Evolutionary conservation across 1,284 basidiomycete species (phyloP).

Genomic region (Phlebopus sp.): DNA sequence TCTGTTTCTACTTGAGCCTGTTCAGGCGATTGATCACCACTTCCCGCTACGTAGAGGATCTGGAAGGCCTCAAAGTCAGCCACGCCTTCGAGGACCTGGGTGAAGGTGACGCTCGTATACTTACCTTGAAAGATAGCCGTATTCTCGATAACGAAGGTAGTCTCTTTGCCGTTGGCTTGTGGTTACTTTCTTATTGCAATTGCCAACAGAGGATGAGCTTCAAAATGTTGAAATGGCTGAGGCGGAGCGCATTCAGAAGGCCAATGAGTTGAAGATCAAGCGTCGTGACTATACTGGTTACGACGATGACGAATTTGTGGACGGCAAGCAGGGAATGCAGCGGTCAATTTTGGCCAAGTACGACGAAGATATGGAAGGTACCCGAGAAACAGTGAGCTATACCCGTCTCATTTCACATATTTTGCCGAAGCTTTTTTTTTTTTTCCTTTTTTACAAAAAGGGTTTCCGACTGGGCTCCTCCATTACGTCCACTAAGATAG

Average conservation of each 20-base stretch:
- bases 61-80: conserved; percentile 91
- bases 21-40: conserved; percentile 5
- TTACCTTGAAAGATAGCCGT: conserved; percentile 93
- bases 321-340: conserved; percentile 74
- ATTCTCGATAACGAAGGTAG: conserved; percentile 91
- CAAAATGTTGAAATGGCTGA: conserved; percentile 94
- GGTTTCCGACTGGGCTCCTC: conserved; percentile 78
- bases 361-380: conserved; percentile 81
- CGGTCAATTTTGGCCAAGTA: conserved; percentile 91
- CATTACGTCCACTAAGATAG: conserved; percentile 37
- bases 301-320: conserved; percentile 91
- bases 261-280: conserved; percentile 85
- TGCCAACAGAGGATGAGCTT: conserved; percentile 84
- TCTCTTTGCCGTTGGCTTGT: conserved; percentile 12
- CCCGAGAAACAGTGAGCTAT: conserved; percentile 57
- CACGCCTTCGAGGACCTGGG: conserved; percentile 91
- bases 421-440: conserved; percentile 10
- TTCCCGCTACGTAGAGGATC: conserved; percentile 57
- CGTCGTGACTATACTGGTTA: conserved; percentile 91
- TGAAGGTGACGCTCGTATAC: conserved; percentile 91
- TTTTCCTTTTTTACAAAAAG: too few relatives aligned
- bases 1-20: conserved; percentile 13
- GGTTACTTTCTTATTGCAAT: conserved; percentile 6
- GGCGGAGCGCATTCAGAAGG: conserved; percentile 75
- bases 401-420: background rate